phyloP scores from a whole-genome alignment of 1,284 basidiomycete genomes.

The Phaffia rhodozyma region DNA sequence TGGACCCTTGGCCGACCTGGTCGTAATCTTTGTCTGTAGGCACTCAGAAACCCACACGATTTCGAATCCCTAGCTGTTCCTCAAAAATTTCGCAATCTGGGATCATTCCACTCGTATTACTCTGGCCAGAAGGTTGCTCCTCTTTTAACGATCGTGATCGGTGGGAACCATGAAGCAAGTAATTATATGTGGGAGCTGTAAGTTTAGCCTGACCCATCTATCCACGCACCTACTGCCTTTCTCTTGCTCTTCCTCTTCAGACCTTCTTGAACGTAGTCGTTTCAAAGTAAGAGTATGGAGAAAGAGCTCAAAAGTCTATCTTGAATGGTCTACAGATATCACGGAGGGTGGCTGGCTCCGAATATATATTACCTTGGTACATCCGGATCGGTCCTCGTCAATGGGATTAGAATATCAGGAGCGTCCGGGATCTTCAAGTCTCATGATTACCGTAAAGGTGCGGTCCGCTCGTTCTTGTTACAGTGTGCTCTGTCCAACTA shows the following conservation, averaged over 20 bases:
- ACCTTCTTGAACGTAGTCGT: background rate
- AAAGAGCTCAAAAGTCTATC: background rate
- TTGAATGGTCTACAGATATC: conserved; percentile 48
- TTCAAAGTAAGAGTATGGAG: background rate
- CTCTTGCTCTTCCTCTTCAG: background rate
- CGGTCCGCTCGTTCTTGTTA: conserved; percentile 23
- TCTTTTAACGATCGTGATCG: conserved; percentile 83
- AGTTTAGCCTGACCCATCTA: conserved; percentile 31
- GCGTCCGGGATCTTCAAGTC: conserved; percentile 86
- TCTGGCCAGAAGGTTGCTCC: conserved; percentile 69
- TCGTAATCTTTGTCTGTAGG: conserved; percentile 32
- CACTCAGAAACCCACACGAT: conserved; percentile 74
- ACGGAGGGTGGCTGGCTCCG: conserved; percentile 90
- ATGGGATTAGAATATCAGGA: conserved; percentile 76
- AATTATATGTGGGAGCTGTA: conserved; percentile 95
- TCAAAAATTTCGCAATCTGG: conserved; percentile 70
- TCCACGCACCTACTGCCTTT: background rate
- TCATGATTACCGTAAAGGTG: conserved; percentile 65
- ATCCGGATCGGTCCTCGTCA: conserved; percentile 77
- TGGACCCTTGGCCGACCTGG: background rate
- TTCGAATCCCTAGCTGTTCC: conserved; percentile 84
- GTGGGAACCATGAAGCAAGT: conserved; percentile 95
- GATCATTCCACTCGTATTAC: conserved; percentile 85
- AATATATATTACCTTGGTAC: conserved; percentile 95
- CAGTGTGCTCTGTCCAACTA: background rate